Evolutionary conservation across 1,284 basidiomycete species (phyloP), one percentile per base, ranked within the genome.

Genomic region (Cryptococcus floricola): DNA sequence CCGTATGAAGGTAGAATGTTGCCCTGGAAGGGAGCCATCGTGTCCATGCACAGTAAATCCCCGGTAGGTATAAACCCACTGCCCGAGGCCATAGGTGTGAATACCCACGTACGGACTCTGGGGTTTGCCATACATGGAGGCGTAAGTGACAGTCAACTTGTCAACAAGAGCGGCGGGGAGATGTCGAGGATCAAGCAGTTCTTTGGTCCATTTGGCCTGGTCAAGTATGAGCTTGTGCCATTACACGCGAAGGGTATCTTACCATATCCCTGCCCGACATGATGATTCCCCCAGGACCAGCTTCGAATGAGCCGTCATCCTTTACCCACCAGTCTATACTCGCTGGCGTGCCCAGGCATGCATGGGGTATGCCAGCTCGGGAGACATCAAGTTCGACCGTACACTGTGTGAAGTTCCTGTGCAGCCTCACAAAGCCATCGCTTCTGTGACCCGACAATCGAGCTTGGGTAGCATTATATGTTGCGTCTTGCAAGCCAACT

Each of bases 251-350:
- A 34, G 4, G 5, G 14, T 16, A 10, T 56, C 66, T 56, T 42
- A 68, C 70, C 54, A 68, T 53, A 41, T 74, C 71, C 4, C 53
- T 53, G 2, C 61, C 61, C 6, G 60, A 59, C 13, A 59, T 58
- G 39, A 71, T 61, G 0, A 73, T 52, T 4, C 69, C 71, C 0
- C 71, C 68, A 0, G 65, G 46, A 3, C 68, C 71, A 9, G 63
- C 62, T 19, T 62, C 56, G 28, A 39, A 47, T 5, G 52, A 31
- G 2, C 53, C 61, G 52, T 69, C 63, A 3, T 46, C 52, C 1
- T 54, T 37, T 7, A 56, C 55, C 60, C 60, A 67, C 62, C 64
- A 69, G 12, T 58, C 65, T 3, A 67, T 25, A 41, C 57, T 53
- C 19, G 50, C 53, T 14, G 43, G 18, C 10, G 58, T 46, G 3